Base-by-base conservation (phyloP, 2,329 filamentous ascomycete species). In the Fusarium miscanthi region DNA sequence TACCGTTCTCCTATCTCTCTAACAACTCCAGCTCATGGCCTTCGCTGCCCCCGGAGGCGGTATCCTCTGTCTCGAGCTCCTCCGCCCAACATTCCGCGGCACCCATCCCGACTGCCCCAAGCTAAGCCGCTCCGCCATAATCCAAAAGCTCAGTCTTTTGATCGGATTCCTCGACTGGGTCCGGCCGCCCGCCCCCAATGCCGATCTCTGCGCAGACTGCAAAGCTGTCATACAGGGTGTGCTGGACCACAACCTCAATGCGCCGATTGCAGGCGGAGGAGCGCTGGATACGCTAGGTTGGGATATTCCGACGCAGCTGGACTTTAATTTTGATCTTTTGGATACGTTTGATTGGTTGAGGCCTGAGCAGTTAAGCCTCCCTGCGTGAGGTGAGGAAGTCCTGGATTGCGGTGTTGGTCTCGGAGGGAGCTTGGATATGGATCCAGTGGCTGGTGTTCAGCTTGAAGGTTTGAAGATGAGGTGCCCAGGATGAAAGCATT, bases 121-220 rank as follows among this genome's bases (percentile, higher is more conserved):
- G 19, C 77, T 87, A 14, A 85, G 82, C 6, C 81, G 84, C 2
- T 87, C 85, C 1, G 83, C 81, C 43, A 85, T 88, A 13, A 84
- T 87, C 38, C 86, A 87, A 69, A 85, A 88, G 59, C 80, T 88
- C 4, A 86, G 84, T 63, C 82, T 88, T 3, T 78, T 88, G 0
- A 82, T 87, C 5, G 85, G 84, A 0, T 88, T 87, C 60, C 80
- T 88, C 16, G 85, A 86, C 57, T 88, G 86, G 86, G 80, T 88
- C 3, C 80, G 81, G 8, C 84, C 85, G 0, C 81, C 82, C 4
- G 84, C 84, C 1, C 85, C 86, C 4, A 88, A 88, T 37, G 83
- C 82, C 10, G 81, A 84, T n/a, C 78, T 88, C 10, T 87, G 85
- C 70, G 78, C 75, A 23, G 80, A 84, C 25, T 85, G 84, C 75